Base-by-base conservation (phyloP, 495 filamentous ascomycete genomes). In the Penicillium simplicissimum region DNA sequence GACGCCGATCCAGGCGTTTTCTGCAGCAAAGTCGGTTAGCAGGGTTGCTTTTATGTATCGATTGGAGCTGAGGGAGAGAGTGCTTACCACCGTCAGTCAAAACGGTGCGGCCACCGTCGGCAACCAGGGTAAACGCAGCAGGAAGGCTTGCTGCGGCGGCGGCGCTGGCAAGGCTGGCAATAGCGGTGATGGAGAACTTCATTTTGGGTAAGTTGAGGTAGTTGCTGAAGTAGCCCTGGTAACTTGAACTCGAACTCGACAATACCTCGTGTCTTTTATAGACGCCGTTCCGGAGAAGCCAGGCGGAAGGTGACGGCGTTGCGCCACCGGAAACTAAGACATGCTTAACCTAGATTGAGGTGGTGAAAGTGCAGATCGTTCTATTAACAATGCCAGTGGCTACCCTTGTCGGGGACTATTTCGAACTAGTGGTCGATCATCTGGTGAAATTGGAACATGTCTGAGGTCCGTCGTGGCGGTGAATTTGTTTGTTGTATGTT, bases 11-110 rank as follows among this genome's bases (percentile, higher is more conserved):
- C 62, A 69, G 60, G 61, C 62, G 63, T 71, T 60, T 13, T 60
- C 60, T 64, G 33, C 45, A 11, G 2, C 19, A 34, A 33, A 17
- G 40, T 53, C 36, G 48, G 36, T 63, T 28, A 60, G 56, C 40
- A 48, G 5, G 34, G n/a, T 45, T 47, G 28, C 1, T 14, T 52
- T 37, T 8, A 10, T 15, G 8, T n/a, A 33, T 48, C 1, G 0
- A 6, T 43, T 43, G 38, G 8, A 23, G 43, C 8, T 19, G 9
- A 10, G n/a, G 8, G 43, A 5, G 19, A 25, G 17, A 15, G 33
- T 10, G 60, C 72, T n/a, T 68, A 74, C 72, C 36, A 55, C 71
- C 71, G 45, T 76, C 68, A 11, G 73, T 76, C 14, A 72, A 67
- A 55, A 72, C 67, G 28, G 73, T 72, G 21, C 56, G 58, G 37